Evolutionary conservation across 2,329 filamentous ascomycete species (phyloP), one percentile per base, ranked within the genome.

Genomic region (Cryphonectria parasitica): DNA sequence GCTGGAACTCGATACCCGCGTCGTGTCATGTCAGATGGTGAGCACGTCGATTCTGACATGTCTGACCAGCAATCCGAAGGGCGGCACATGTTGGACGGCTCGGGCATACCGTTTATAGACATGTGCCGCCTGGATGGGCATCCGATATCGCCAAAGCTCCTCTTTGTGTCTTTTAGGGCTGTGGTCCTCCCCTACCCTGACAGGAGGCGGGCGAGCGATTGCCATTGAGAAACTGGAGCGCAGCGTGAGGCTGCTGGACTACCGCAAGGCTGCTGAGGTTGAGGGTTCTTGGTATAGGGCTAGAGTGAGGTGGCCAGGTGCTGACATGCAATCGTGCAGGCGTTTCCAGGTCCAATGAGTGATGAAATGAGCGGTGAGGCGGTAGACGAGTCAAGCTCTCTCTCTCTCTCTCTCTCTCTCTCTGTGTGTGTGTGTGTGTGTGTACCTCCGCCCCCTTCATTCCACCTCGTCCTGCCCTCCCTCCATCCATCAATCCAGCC

Each of bases 1-100:
- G 43, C 25, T 41, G 5, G 66, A 68, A 31, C 60, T 68, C 66
- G 66, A 58, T 64, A 63, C 31, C 66, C 66, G 66, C 60, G 3
- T 17, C 31, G 28, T 45, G 58, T 56, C 54, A 17, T 52, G 54
- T 54, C 31, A n/a, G 58, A 61, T 61, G 64, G n/a, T 34, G 54
- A 36, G 34, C 49, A 28, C 49, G 28, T 31, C 45, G 39, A 52
- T 31, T 68, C 56, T 68, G 66, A 68, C 66, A 68, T 8, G 66
- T 62, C 66, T 68, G 56, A 68, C 66, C 49, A 36, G 45, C 43
- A 63, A 68, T 2, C 34, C 10, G 45, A 13, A 34, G n/a, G 34
- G 43, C 41, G 56, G 66, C 31, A 54, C 19, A 36, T 39, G 43
- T 19, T 34, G 17, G 34, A 22, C 34, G 66, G 39, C 54, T 60